Percentiles rank a stretch among this genome's conserved stretches.
phyloP scores from a whole-genome alignment of 2,329 filamentous ascomycete species.

The Fusarium solani-melongenae region DNA sequence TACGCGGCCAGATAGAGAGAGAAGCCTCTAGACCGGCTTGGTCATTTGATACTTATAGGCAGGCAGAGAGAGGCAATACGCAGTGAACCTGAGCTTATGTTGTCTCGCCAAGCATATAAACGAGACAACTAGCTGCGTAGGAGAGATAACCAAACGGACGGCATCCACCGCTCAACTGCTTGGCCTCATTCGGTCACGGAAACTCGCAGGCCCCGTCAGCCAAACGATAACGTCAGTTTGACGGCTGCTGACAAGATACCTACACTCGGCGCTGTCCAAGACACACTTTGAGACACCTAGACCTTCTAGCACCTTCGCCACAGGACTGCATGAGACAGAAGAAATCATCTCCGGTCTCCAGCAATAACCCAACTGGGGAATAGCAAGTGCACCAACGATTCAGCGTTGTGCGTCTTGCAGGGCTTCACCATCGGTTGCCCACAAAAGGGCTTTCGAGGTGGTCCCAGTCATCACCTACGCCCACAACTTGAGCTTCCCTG shows the following conservation, averaged over 20 bases:
- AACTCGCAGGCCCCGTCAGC: not conserved
- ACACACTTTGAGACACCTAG: not conserved
- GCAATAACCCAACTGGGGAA: not conserved
- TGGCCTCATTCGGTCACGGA: not conserved
- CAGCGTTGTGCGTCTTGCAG: not conserved
- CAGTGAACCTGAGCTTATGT: not conserved
- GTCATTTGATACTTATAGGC: constrained; percentile 5
- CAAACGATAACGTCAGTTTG: not conserved
- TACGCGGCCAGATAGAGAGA: not conserved
- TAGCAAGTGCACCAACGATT: not conserved
- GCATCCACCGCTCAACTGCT: not conserved
- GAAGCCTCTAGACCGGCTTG: not conserved
- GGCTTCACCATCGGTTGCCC: not conserved
- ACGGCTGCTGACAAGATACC: constrained; percentile 14
- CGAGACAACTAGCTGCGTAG: constrained; percentile 3
- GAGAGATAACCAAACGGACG: constrained; percentile 4
- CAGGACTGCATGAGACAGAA: not conserved
- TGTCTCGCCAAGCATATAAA: constrained; percentile 7
- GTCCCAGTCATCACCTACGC: not conserved
- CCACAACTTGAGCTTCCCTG: not conserved
- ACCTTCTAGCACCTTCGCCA: not conserved
- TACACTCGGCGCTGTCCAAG: not conserved
- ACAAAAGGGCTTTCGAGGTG: not conserved
- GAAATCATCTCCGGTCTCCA: not conserved
- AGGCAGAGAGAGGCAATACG: not conserved